Percentiles rank a stretch among this genome's conserved stretches.
Evolutionary conservation across 148 eudicot genomes (phyloP).

Genomic region (Camellia sinensis): DNA sequence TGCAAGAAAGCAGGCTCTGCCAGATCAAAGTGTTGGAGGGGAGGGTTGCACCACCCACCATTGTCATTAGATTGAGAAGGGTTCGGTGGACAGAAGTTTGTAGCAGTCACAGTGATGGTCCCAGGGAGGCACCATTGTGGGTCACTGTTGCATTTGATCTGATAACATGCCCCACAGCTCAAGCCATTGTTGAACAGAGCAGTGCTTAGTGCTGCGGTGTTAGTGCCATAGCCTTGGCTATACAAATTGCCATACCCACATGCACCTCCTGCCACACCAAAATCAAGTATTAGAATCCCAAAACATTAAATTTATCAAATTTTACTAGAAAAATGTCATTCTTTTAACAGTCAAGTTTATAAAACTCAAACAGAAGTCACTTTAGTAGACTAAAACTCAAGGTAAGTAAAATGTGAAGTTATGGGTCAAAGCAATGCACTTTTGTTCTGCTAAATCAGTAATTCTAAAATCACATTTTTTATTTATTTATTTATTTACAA

Average conservation of each 20-base stretch:
- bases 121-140: slow-evolving; percentile 26
- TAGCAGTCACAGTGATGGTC: slow-evolving; percentile 22
- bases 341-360: too few relatives aligned
- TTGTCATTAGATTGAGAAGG: slow-evolving; percentile 22
- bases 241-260: slow-evolving; percentile 77
- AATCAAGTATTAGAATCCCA: background rate
- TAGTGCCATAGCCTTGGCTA: slow-evolving; percentile 63
- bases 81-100: slow-evolving; percentile 27
- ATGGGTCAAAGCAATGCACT: background rate
- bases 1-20: slow-evolving; percentile 37
- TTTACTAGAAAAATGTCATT: too few relatives aligned
- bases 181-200: slow-evolving; percentile 58
- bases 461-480: too few relatives aligned
- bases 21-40: slow-evolving; percentile 31
- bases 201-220: slow-evolving; percentile 79
- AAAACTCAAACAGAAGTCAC: too few relatives aligned
- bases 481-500: too few relatives aligned
- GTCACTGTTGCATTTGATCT: slow-evolving; percentile 20
- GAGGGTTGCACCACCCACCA: slow-evolving; percentile 33
- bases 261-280: slow-evolving; percentile 51
- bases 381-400: too few relatives aligned
- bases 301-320: too few relatives aligned
- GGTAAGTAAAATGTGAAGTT: background rate
- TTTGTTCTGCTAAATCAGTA: too few relatives aligned
- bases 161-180: slow-evolving; percentile 29